Conservation (phyloP, 805 yeast species). For the Starmerella gropengiesseri region DNA sequence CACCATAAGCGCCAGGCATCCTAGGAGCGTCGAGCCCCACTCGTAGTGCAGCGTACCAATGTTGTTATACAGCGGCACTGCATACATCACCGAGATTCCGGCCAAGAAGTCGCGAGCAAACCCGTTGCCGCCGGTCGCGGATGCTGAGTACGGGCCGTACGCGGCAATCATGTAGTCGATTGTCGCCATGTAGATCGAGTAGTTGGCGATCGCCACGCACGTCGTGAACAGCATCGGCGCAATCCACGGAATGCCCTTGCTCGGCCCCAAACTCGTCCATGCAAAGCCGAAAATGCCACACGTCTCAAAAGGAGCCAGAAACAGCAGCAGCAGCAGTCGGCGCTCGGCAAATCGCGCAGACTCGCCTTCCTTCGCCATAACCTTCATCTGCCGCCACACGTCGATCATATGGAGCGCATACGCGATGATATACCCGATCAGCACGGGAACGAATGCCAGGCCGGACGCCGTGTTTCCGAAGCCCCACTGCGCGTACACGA, state of each 20-base stretch:
- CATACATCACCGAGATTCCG: constrained; percentile 34
- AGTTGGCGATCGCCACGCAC: constrained; percentile 35
- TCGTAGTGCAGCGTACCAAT: constrained; percentile 30
- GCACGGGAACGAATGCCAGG: constrained; percentile 30
- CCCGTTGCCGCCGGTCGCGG: constrained; percentile 38
- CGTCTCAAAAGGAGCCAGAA: constrained; percentile 33
- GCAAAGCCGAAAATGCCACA: constrained; percentile 36
- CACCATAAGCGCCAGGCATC: constrained; percentile 31
- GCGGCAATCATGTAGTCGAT: constrained; percentile 37
- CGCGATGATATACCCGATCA: constrained; percentile 33
- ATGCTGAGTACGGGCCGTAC: constrained; percentile 36
- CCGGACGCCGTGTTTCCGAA: constrained; percentile 30
- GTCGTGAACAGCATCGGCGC: constrained; percentile 34
- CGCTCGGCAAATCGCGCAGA: constrained; percentile 22
- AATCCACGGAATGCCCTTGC: constrained; percentile 31
- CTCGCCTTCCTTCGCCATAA: constrained; percentile 28
- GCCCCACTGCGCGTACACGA: constrained; percentile 32
- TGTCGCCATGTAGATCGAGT: constrained; percentile 36
- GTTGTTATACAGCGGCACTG: constrained; percentile 33
- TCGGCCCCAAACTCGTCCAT: constrained; percentile 36
- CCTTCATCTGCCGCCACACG: constrained; percentile 28
- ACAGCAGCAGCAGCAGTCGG: constrained; percentile 28
- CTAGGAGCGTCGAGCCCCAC: constrained; percentile 35
- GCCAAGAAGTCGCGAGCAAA: constrained; percentile 36
- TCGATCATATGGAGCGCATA: constrained; percentile 32